Evolutionary conservation across 2,329 filamentous ascomycete genomes (phyloP).

Genomic region (Pyrenophora teres): DNA sequence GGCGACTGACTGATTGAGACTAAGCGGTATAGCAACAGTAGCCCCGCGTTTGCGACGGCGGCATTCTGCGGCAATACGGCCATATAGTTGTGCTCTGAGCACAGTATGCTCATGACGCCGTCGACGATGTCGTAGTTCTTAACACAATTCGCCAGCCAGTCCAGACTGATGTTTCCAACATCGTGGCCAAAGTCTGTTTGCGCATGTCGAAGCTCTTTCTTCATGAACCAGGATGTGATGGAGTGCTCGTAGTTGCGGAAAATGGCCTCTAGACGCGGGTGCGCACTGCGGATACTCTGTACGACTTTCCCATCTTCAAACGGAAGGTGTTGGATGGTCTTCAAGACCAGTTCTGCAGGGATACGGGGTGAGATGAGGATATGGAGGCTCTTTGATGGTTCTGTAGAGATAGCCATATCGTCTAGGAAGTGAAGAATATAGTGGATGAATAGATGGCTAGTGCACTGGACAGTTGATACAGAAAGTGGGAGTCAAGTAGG

Average conservation of each 20-base stretch:
- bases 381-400: neutral
- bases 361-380: constrained; percentile 25
- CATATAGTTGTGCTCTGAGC: constrained; percentile 33
- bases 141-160: constrained; percentile 37
- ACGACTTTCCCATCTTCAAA: constrained; percentile 31
- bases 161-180: constrained; percentile 13
- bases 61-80: constrained; percentile 33
- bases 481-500: too few relatives aligned
- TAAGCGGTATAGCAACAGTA: constrained; percentile 35
- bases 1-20: constrained; percentile 21
- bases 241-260: constrained; percentile 35
- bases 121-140: constrained; percentile 38
- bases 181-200: constrained; percentile 32
- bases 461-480: too few relatives aligned
- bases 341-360: constrained; percentile 36
- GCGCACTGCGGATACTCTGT: constrained; percentile 20
- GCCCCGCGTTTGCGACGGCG: constrained; percentile 31
- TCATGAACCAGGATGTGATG: constrained; percentile 28
- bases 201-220: constrained; percentile 35
- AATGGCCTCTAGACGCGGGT: constrained; percentile 25
- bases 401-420: constrained; percentile 12
- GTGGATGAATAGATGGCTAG: neutral
- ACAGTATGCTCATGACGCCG: constrained; percentile 37
- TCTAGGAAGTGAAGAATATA: constrained; percentile 3
- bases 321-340: constrained; percentile 31